Base-by-base conservation (phyloP, 768 basidiomycete species). In the Boletus huronensis region DNA sequence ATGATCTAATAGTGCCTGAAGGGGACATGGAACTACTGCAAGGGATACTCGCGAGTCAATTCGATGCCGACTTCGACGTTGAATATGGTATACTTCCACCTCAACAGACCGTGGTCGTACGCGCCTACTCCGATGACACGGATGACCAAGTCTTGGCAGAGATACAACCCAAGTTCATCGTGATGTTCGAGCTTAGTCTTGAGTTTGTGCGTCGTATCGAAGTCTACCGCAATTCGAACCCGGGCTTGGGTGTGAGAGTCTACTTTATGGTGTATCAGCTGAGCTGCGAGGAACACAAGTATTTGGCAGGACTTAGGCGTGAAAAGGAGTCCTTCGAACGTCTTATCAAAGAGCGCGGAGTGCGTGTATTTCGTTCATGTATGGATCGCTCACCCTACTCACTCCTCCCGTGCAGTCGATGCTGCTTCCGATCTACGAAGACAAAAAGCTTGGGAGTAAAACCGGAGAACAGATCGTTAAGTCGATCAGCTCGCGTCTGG, bases 241-340 rank as follows among this genome's bases (percentile, higher is more conserved):
- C 92, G 0, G 91, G 91, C 0, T 71, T 96, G 6, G 87, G 80
- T 0, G 84, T 98, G 0, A 78, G 95, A 14, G 88, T 98, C 2
- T 98, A 98, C 71, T 94, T 98, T 68, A 88, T 97, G 88, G 76
- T 93, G n/a, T 98, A 98, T 70, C 80, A 84, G 52, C 83, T 90
- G 63, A 95, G 92, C 45, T 89, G 88, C 58, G 97, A 99, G 69
- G 97, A 99, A 63, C 93, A 96, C 70, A 90, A 90, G 68, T 99
- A 97, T 70, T 80, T 99, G 29, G 87, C 90, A 28, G 88, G 85
- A 3, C 81, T 98, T 29, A 77, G 93, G 45, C 83, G 85, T 55
- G 97, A 99, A 74, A 98, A 97, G 67, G 90, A 96, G 49, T 85
- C 93, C 0, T 98, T 98, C 63, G 90, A 97, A 70, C 79, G 85